phyloP scores from a whole-genome alignment of 345 rosid species.

The Brassica nigra region DNA sequence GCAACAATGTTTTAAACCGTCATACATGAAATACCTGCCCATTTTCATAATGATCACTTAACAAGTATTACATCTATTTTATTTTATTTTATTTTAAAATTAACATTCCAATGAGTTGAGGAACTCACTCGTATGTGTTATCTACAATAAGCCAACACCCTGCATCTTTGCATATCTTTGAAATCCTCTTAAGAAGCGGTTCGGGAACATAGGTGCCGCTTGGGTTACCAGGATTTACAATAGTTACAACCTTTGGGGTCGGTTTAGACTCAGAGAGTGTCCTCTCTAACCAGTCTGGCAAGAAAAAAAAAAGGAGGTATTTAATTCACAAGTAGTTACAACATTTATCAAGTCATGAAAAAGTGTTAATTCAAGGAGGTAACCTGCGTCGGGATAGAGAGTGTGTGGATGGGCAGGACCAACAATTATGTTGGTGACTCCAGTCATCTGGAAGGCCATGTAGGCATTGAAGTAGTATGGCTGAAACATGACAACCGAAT shows the following conservation, averaged over 20 bases:
- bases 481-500: constrained; percentile 89
- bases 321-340: constrained; percentile 11
- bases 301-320: background rate
- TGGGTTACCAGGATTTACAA: constrained; percentile 97
- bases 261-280: constrained; percentile 68
- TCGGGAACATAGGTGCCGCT: constrained; percentile 88
- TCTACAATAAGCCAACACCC: constrained; percentile 98
- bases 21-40: constrained; percentile 93
- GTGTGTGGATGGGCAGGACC: constrained; percentile 75
- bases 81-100: too few relatives aligned
- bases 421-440: constrained; percentile 77
- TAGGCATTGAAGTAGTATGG: constrained; percentile 98
- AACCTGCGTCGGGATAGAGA: constrained; percentile 95
- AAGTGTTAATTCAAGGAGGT: background rate
- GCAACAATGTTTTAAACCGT: constrained; percentile 82
- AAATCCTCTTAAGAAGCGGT: constrained; percentile 88
- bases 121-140: constrained; percentile 93
- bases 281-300: constrained; percentile 79
- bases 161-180: constrained; percentile 71
- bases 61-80: background rate
- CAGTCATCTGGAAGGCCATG: constrained; percentile 99
- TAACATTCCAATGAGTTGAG: constrained; percentile 14
- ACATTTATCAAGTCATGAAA: too few relatives aligned
- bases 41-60: background rate
- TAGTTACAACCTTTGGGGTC: constrained; percentile 85